phyloP scores from a whole-genome alignment of 2,329 filamentous ascomycete genomes.

The Trichoderma atrobrunneum region DNA sequence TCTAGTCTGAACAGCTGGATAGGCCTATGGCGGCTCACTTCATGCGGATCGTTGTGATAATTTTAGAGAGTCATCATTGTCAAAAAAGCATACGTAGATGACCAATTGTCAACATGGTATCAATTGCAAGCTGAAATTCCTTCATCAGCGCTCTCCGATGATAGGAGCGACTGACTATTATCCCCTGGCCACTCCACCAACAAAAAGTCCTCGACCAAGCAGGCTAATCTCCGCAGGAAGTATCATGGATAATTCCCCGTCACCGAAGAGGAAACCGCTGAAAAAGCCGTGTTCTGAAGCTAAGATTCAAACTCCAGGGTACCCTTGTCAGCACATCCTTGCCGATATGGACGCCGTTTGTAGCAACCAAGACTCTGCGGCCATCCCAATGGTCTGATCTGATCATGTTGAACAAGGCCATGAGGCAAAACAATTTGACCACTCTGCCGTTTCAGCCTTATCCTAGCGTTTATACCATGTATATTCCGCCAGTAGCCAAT shows the following conservation, averaged over 20 bases:
- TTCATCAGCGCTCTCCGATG: not conserved
- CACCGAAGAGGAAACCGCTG: not conserved
- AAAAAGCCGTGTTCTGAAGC: not conserved
- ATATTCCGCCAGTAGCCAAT: too few relatives aligned
- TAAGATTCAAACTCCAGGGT: not conserved
- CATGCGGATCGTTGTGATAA: not conserved
- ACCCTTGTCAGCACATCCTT: not conserved
- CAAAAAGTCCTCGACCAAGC: too few relatives aligned
- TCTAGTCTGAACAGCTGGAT: not conserved
- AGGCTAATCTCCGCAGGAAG: too few relatives aligned
- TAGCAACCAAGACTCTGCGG: not conserved
- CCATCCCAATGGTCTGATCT: not conserved
- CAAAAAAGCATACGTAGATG: not conserved
- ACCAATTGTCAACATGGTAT: not conserved
- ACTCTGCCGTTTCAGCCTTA: too few relatives aligned
- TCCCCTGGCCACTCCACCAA: too few relatives aligned
- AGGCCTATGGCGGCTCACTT: not conserved
- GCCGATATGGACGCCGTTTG: not conserved
- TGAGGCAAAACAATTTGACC: too few relatives aligned
- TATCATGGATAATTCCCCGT: too few relatives aligned
- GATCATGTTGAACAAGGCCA: too few relatives aligned
- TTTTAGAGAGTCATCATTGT: not conserved
- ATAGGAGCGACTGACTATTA: not conserved
- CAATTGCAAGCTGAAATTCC: not conserved
- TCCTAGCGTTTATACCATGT: too few relatives aligned